Evolutionary conservation across 2,329 filamentous ascomycete species (phyloP), one percentile per base, ranked within the genome.

Genomic region (Pezicula rhizophila): DNA sequence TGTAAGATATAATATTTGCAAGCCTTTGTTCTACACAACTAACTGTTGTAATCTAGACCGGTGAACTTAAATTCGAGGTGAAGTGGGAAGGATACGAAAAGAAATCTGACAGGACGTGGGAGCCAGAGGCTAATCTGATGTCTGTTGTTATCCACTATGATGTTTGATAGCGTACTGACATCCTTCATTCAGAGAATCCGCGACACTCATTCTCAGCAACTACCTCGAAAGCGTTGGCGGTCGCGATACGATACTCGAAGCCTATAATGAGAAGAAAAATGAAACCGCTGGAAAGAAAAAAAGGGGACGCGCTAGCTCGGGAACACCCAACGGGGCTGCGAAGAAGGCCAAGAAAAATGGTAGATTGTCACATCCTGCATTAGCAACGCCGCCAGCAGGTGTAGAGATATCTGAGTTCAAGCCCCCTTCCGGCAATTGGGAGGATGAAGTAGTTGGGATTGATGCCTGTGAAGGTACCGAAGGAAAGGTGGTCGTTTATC

Each of bases 11-110:
- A 5, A n/a, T 15, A 14, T 23, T 11, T n/a, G 10, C 40, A 26
- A 4, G 14, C 20, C 7, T 14, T 42, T 60, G 12, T 34, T 17
- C 46, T 23, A 20, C n/a, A 17, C 23, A 40, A 14, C 26, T 34
- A 25, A 35, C 14, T 23, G n/a, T 46, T 14, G 3, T 15, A 28
- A 37, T 28, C 42, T 48, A 57, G 58, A 56, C 56, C 35, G 78
- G 77, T 17, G 63, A 65, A 4, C 60, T 82, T 0, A 74, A 75
- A 42, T 90, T 85, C 60, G 75, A 84, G 45, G 85, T 93, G 33
- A 90, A 92, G 60, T 93, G 88, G 88, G 80, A 87, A 55, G 87
- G 87, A 3, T 93, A 84, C 53, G 79, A 87, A 0, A 78, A 82
- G 52, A 80, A 82, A 52, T 65, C 71, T 0, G 88, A 93, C 56